phyloP scores from a whole-genome alignment of 768 basidiomycete genomes.

The Multifurca ochricompacta region DNA sequence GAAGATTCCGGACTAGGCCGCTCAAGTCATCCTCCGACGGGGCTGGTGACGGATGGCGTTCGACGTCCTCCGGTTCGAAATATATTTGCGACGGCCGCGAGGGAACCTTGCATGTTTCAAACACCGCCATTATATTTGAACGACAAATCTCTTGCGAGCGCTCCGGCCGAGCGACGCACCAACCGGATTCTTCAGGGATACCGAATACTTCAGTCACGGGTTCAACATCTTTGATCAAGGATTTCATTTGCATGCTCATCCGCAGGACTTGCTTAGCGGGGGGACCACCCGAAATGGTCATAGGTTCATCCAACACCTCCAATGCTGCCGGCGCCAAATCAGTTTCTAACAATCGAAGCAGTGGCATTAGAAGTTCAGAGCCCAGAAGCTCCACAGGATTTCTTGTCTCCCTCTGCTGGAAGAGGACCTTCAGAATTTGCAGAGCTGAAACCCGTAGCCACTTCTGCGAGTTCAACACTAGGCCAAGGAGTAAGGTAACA shows the following conservation, averaged over 20 bases:
- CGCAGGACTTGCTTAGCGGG: slow-evolving; percentile 81
- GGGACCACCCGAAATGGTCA: slow-evolving; percentile 67
- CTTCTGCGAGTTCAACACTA: slow-evolving; percentile 72
- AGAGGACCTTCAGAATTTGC: slow-evolving; percentile 83
- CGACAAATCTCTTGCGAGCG: slow-evolving; percentile 55
- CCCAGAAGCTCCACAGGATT: slow-evolving; percentile 67
- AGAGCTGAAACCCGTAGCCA: slow-evolving; percentile 80
- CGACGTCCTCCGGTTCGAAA: slow-evolving; percentile 57
- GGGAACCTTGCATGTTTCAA: slow-evolving; percentile 71
- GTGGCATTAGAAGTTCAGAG: slow-evolving; percentile 84
- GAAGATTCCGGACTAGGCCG: slow-evolving; percentile 68
- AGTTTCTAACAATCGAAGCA: slow-evolving; percentile 81
- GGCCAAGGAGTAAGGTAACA: slow-evolving; percentile 76
- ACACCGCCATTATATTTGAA: slow-evolving; percentile 75
- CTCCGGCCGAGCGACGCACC: slow-evolving; percentile 72
- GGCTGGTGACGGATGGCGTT: slow-evolving; percentile 24
- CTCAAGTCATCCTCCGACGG: slow-evolving; percentile 56
- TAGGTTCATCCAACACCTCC: slow-evolving; percentile 90
- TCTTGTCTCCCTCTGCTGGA: slow-evolving; percentile 77
- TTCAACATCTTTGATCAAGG: slow-evolving; percentile 39
- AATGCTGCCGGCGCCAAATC: slow-evolving; percentile 79
- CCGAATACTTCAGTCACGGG: slow-evolving; percentile 71
- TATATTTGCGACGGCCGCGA: slow-evolving; percentile 64
- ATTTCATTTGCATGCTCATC: slow-evolving; percentile 75
- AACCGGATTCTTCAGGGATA: slow-evolving; percentile 73